phyloP scores from a whole-genome alignment of 768 basidiomycete species.

The Trametes cubensis region DNA sequence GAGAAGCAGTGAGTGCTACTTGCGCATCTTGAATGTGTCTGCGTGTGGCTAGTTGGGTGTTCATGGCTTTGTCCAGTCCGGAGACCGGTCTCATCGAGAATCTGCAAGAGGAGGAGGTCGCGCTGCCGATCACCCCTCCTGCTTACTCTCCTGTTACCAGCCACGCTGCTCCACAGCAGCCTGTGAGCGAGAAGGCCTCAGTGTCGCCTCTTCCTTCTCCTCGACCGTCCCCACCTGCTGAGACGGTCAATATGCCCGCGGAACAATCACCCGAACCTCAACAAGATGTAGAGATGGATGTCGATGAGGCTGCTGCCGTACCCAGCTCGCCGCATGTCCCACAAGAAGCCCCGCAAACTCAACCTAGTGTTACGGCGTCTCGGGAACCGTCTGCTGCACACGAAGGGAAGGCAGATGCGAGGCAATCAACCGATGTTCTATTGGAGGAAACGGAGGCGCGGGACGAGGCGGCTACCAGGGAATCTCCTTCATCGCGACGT shows the following conservation, averaged over 20 bases:
- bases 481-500: constrained; percentile 15
- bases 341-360: not conserved
- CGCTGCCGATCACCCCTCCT: constrained; percentile 18
- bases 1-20: constrained; percentile 46
- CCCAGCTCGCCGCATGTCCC: not conserved
- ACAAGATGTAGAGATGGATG: constrained; percentile 10
- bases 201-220: constrained; percentile 31
- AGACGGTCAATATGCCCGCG: not conserved
- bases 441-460: constrained; percentile 15
- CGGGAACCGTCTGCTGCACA: constrained; percentile 9
- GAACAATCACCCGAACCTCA: not conserved
- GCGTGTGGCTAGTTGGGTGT: not conserved
- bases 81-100: constrained; percentile 36
- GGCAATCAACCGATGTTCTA: not conserved
- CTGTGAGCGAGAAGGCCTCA: not conserved
- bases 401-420: not conserved
- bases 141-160: constrained; percentile 19
- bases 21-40: constrained; percentile 11
- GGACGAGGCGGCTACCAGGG: constrained; percentile 11
- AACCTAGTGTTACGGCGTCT: not conserved
- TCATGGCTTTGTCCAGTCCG: constrained; percentile 32
- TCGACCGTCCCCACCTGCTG: constrained; percentile 24
- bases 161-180: not conserved
- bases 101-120: constrained; percentile 30
- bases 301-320: not conserved